Conservation (phyloP, 495 filamentous ascomycete species). For the Penicillium steckii region DNA sequence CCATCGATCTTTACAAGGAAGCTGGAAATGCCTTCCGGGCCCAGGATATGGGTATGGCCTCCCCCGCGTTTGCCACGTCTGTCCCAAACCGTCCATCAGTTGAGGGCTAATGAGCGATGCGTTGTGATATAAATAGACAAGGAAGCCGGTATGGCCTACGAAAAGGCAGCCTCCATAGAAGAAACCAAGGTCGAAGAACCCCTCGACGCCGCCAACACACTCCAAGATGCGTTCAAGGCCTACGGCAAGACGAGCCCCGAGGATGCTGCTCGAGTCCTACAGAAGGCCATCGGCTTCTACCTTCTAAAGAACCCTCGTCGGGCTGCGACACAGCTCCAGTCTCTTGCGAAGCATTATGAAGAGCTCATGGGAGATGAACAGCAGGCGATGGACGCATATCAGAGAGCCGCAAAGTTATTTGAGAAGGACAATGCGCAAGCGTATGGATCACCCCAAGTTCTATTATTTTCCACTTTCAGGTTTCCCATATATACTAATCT, state of each 20-base stretch:
- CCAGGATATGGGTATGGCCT: slow-evolving; percentile 62
- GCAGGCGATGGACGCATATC: slow-evolving; percentile 73
- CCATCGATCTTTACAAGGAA: slow-evolving; percentile 75
- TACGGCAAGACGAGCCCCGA: slow-evolving; percentile 79
- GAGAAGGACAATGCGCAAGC: slow-evolving; percentile 83
- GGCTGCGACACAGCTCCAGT: slow-evolving; percentile 84
- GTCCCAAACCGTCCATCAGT: background rate
- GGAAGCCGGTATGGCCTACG: slow-evolving; percentile 78
- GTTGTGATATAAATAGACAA: slow-evolving; percentile 49
- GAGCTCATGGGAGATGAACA: slow-evolving; percentile 70
- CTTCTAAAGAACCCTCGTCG: slow-evolving; percentile 79
- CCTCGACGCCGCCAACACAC: slow-evolving; percentile 81
- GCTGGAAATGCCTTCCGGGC: slow-evolving; percentile 80
- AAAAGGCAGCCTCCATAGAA: slow-evolving; percentile 71
- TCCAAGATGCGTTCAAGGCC: slow-evolving; percentile 77
- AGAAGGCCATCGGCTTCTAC: slow-evolving; percentile 75
- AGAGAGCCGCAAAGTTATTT: slow-evolving; percentile 82
- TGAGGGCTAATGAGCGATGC: background rate
- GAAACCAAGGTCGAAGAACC: slow-evolving; percentile 75
- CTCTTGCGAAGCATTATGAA: slow-evolving; percentile 75
- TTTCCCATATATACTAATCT: background rate
- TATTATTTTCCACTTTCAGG: background rate
- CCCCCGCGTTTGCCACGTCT: slow-evolving; percentile 15
- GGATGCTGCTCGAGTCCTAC: slow-evolving; percentile 73
- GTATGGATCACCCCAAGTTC: slow-evolving; percentile 45